A percentile compares a stretch with the other conserved stretches of the same genome.
phyloP scores from a whole-genome alignment of 208 protist species.

The Trypanosoma melophagium region DNA sequence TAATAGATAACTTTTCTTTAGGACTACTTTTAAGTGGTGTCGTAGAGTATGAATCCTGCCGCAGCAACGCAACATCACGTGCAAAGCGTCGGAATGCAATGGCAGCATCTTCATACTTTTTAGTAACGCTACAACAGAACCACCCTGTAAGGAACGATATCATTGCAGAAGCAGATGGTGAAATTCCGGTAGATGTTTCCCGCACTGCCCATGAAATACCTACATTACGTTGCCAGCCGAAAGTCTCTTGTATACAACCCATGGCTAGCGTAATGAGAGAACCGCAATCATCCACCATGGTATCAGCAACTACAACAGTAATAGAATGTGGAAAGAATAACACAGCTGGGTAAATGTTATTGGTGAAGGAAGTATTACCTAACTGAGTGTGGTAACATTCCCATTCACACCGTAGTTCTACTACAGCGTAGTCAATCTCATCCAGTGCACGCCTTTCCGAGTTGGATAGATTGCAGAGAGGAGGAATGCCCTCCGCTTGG shows the following conservation, averaged over 20 bases:
- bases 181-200: neutral
- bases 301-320: constrained; percentile 8
- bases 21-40: neutral
- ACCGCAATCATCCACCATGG: constrained; percentile 10
- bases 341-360: neutral
- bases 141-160: constrained; percentile 6
- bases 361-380: neutral
- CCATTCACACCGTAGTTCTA: constrained; percentile 52
- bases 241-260: constrained; percentile 11
- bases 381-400: constrained; percentile 47
- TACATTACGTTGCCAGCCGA: neutral
- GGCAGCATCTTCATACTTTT: neutral
- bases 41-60: neutral
- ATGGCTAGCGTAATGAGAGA: constrained; percentile 1
- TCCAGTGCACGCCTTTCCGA: constrained; percentile 33
- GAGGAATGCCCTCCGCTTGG: constrained; percentile 30
- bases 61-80: constrained; percentile 1
- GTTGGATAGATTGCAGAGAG: constrained; percentile 31
- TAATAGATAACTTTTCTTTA: neutral
- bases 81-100: constrained; percentile 4
- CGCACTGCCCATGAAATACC: neutral
- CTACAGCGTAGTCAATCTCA: constrained; percentile 37
- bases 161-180: constrained; percentile 1
- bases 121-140: neutral
- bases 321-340: constrained; percentile 11